phyloP scores from a whole-genome alignment of 129 eudicot species.

The Chrysanthemum lavandulifolium region DNA sequence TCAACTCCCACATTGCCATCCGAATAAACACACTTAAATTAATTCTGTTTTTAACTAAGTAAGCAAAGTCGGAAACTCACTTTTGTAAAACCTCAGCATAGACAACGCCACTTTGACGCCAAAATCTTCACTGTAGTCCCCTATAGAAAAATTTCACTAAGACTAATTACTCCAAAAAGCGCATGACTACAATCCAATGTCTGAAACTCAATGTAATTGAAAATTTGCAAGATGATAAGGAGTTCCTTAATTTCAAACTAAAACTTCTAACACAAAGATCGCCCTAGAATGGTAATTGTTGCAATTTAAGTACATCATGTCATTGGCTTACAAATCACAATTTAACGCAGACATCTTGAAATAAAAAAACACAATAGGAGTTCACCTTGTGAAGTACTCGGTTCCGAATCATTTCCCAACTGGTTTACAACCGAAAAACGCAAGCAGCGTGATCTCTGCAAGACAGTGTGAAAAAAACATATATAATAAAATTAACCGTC shows the following conservation, averaged over 20 bases:
- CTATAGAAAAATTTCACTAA: conserved; percentile 4
- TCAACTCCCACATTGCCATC: background rate
- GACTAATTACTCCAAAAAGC: background rate
- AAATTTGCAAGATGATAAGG: background rate
- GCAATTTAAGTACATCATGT: no score
- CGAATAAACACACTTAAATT: conserved; percentile 6
- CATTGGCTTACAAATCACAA: no score
- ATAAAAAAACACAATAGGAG: background rate
- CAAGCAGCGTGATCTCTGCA: conserved; percentile 22
- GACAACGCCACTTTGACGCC: conserved; percentile 87
- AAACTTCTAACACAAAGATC: background rate
- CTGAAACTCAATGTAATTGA: background rate
- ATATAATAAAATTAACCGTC: background rate
- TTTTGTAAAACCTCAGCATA: conserved; percentile 89
- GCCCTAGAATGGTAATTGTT: background rate
- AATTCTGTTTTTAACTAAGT: background rate
- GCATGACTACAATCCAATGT: background rate
- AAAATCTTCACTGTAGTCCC: conserved; percentile 33
- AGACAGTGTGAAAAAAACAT: background rate
- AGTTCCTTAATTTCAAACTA: no score
- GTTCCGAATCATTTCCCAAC: conserved; percentile 28
- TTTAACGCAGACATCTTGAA: no score
- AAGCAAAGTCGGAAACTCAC: conserved; percentile 40
- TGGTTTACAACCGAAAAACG: conserved; percentile 18
- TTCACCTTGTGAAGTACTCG: conserved; percentile 33